These are phyloP conservation scores for Volvox carteri DNA, from an alignment of 163 green algal genomes.

Conservation along the genomic window DNA sequence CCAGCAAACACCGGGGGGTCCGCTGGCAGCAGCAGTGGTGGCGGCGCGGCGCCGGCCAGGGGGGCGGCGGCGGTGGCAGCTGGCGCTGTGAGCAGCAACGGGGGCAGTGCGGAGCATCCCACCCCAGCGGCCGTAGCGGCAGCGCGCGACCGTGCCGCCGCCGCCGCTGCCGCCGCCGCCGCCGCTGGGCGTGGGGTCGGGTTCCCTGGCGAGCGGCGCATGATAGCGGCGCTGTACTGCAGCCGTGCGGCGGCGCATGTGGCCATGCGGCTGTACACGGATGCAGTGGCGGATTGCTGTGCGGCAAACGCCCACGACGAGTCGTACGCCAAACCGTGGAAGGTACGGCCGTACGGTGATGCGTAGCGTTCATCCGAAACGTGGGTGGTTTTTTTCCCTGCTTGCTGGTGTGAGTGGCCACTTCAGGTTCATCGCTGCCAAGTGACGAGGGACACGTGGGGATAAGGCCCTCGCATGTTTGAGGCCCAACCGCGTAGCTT, in stretches of 20 bases:
- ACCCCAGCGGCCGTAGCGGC: conserved; percentile 6
- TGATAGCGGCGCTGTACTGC: conserved; percentile 73
- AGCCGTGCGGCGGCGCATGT: conserved; percentile 79
- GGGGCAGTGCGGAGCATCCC: neutral
- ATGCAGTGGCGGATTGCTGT: conserved; percentile 82
- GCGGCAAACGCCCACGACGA: conserved; percentile 66
- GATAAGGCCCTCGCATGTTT: too few relatives aligned
- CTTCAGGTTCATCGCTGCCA: too few relatives aligned
- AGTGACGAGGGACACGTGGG: too few relatives aligned
- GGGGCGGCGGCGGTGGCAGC: conserved; percentile 21
- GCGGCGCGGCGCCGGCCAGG: neutral
- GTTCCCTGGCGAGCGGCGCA: neutral
- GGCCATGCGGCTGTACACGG: conserved; percentile 64
- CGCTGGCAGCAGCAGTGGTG: too few relatives aligned
- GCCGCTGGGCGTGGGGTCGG: neutral
- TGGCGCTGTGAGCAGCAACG: neutral
- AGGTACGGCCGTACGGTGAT: conserved; percentile 54
- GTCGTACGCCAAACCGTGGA: conserved; percentile 68
- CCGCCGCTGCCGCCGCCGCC: neutral
- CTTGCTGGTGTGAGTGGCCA: too few relatives aligned
- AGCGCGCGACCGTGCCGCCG: neutral
- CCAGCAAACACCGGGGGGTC: neutral
- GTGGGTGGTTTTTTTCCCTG: too few relatives aligned
- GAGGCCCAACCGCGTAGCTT: too few relatives aligned
- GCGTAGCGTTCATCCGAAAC: neutral